Conservation (phyloP, 768 basidiomycete species). For the Suillus americanus region DNA sequence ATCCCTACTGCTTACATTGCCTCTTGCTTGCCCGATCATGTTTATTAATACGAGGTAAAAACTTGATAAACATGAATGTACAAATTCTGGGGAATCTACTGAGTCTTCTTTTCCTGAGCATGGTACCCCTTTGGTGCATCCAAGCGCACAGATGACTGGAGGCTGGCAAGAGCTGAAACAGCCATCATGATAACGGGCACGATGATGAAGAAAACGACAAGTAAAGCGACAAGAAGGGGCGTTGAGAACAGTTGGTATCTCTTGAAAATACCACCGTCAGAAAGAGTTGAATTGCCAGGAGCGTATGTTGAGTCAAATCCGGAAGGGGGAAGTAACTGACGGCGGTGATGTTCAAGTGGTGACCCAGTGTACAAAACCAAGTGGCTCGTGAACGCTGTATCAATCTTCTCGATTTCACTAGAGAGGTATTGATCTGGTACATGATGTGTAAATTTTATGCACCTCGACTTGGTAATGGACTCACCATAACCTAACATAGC, state of each 20-base stretch:
- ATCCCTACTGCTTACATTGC: slow-evolving; percentile 29
- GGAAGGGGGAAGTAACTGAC: slow-evolving; percentile 34
- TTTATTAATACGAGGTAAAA: slow-evolving; percentile 3
- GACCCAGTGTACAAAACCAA: slow-evolving; percentile 69
- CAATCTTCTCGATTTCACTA: slow-evolving; percentile 48
- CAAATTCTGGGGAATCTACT: slow-evolving; percentile 42
- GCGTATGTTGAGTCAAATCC: slow-evolving; percentile 29
- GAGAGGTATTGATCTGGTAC: slow-evolving; percentile 45
- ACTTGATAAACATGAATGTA: slow-evolving; percentile 1
- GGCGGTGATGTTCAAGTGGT: slow-evolving; percentile 39
- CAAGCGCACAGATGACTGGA: slow-evolving; percentile 65
- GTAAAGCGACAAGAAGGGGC: slow-evolving; percentile 63
- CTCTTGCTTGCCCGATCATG: slow-evolving; percentile 4
- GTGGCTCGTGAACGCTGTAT: slow-evolving; percentile 53
- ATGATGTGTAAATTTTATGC: slow-evolving; percentile 6
- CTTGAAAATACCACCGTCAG: slow-evolving; percentile 62
- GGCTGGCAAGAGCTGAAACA: slow-evolving; percentile 66
- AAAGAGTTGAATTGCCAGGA: slow-evolving; percentile 36
- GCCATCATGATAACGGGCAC: slow-evolving; percentile 66
- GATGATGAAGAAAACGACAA: slow-evolving; percentile 65
- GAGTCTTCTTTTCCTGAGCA: slow-evolving; percentile 74
- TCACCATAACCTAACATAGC: slow-evolving; percentile 56
- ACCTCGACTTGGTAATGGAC: slow-evolving; percentile 16
- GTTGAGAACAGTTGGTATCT: slow-evolving; percentile 79
- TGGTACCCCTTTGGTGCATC: slow-evolving; percentile 66